Base-by-base conservation (phyloP, 345 rosid species). In the Camelina sativa region DNA sequence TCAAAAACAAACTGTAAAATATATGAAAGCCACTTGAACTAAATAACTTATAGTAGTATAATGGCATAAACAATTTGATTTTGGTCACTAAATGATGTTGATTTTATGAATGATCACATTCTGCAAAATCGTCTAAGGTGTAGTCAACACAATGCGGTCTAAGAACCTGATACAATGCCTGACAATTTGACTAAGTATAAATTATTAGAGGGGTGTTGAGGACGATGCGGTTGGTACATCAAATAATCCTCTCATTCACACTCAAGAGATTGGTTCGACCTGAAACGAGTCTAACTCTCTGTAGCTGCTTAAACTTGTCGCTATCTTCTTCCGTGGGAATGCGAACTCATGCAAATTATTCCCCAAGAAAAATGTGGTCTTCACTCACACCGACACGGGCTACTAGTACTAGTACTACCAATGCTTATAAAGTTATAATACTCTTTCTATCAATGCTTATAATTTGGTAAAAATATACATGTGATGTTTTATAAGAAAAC, bases 241-340 rank as follows among this genome's bases (percentile, higher is more conserved):
- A 17, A 58, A 34, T 34, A 34, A 60, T 60, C 10, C 16, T 59
- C 46, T 54, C 10, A 61, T 61, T 38, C 50, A 40, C 16, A 61
- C 11, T 16, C 3, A 28, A 19, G 65, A 60, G 48, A 19, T 17
- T 35, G 44, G 44, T 58, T 16, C 15, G 28, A 35, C 5, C 11
- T 59, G 28, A 38, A 37, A 60, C 47, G 5, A 10, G 30, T 11
- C 1, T 34, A 59, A 59, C n/a, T 35, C 46, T 35, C 9, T 59
- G n/a, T 35, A 59, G 6, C 46, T 11, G 25, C 44, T 59, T 35
- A 59, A 12, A 17, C 43, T 35, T 59, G 64, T 59, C 46, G 46
- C 23, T 34, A 23, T 16, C 62, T 58, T 58, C 23, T 58, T 32
- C 43, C 13, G 23, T 34, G 62, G 43, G 62, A 34, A 58, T 34